Evolutionary conservation across 1,139 yeast species (phyloP).

Genomic region (Lodderomyces margitis): DNA sequence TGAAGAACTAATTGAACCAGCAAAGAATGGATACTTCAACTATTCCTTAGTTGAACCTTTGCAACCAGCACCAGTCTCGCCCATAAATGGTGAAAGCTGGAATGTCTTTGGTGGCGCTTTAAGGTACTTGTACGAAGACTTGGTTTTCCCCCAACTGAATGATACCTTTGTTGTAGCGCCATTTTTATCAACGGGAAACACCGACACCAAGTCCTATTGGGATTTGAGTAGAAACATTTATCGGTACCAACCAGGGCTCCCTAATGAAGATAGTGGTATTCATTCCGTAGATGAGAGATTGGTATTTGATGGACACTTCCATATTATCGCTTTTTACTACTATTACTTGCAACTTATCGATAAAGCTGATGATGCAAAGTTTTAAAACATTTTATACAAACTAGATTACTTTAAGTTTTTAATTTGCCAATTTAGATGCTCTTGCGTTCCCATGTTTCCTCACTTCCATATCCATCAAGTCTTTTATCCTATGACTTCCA

Average conservation of each 20-base stretch:
- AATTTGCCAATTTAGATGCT: constrained; percentile 23
- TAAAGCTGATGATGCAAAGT: constrained; percentile 17
- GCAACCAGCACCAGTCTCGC: constrained; percentile 63
- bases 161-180: constrained; percentile 38
- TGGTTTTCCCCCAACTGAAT: constrained; percentile 17
- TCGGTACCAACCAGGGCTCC: constrained; percentile 34
- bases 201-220: constrained; percentile 45
- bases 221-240: constrained; percentile 36
- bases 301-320: constrained; percentile 25
- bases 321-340: constrained; percentile 35
- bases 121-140: constrained; percentile 53
- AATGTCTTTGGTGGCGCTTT: constrained; percentile 54
- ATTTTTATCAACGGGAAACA: constrained; percentile 35
- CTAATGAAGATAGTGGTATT: constrained; percentile 16
- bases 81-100: constrained; percentile 47
- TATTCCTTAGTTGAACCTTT: constrained; percentile 34
- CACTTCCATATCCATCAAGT: constrained; percentile 82
- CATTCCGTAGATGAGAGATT: constrained; percentile 39
- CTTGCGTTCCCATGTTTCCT: constrained; percentile 64
- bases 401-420: neutral
- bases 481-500: constrained; percentile 83
- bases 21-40: constrained; percentile 46
- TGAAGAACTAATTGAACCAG: constrained; percentile 25
- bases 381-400: neutral
- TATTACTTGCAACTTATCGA: constrained; percentile 38